Evolutionary conservation across 2,329 filamentous ascomycete genomes (phyloP).

Genomic region (Fusarium sp.): DNA sequence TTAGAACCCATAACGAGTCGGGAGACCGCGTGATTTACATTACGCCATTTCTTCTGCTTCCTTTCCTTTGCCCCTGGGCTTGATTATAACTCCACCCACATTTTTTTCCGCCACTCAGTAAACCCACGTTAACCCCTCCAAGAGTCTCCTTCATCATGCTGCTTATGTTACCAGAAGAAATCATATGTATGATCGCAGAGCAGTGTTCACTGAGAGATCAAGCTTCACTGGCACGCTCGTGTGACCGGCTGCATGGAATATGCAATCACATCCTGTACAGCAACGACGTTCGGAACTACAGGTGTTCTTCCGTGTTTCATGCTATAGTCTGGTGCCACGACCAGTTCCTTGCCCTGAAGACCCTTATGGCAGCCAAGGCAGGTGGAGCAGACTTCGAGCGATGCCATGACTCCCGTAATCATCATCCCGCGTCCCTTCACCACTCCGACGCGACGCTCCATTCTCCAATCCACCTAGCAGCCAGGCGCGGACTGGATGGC

Average conservation of each 20-base stretch:
- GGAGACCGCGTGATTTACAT: background rate
- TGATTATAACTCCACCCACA: background rate
- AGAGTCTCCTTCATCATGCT: background rate
- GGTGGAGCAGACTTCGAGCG: background rate
- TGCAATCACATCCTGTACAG: background rate
- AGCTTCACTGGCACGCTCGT: background rate
- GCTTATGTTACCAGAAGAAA: background rate
- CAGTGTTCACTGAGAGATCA: background rate
- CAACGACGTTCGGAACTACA: background rate
- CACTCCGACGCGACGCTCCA: background rate
- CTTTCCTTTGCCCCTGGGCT: background rate
- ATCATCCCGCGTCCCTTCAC: background rate
- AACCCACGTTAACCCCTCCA: background rate
- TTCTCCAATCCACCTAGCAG: constrained; percentile 1
- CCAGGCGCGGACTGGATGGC: background rate
- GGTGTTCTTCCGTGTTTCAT: background rate
- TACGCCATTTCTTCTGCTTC: background rate
- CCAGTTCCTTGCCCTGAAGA: background rate
- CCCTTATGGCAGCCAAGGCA: background rate
- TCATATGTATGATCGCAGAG: background rate
- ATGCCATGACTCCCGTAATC: background rate
- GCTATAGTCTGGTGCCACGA: background rate
- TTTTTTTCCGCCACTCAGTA: background rate
- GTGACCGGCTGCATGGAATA: background rate
- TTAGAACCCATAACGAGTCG: background rate